Base-by-base conservation (phyloP, 75 land plant species). In the Sequoia sempervirens region DNA sequence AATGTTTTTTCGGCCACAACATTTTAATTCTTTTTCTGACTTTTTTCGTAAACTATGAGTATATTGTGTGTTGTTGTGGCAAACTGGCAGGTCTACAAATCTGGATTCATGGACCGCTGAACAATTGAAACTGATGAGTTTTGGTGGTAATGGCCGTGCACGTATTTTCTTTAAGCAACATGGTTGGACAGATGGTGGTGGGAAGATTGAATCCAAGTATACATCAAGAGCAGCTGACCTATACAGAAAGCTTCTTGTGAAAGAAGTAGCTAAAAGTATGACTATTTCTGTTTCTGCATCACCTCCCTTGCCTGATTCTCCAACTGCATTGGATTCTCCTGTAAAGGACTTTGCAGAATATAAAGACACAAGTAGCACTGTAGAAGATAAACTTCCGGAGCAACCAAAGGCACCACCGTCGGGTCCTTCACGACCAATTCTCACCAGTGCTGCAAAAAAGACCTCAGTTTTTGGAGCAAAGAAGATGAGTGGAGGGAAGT, bases 201-300 rank as follows among this genome's bases (percentile, higher is more conserved):
- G 91, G 32, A 89, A 87, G 34, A 90, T 89, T 82, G 91, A 90
- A 66, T 81, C 91, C 23, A 90, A 90, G 86, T 90, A 90, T 46
- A 90, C 91, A 6, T 90, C 91, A 36, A 86, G 91, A 80, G 91
- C 91, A 70, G 91, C 91, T 34, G 91, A 89, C 32, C 88, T 90
- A 37, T 90, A 90, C 84, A 90, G 90, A 72, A 90, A 90, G 85
- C 82, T 89, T 37, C 87, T 90, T 66, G 64, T 75, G 53, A 90
- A 88, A 81, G 91, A 90, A 79, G 88, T 82, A 72, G 88, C 88
- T 15, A 89, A 88, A 53, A 83, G 82, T 87, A 9, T 54, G 12
- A 28, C 76, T 64, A 84, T 36, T 40, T 68, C 68, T 80, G 34
- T 86, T 58, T 69, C 81, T 66, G 76, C 84, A 40, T 47, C 83